Percentiles rank a stretch among this genome's conserved stretches.
Conservation (phyloP, 2,329 filamentous ascomycete genomes). For the Penicillium sp. region DNA sequence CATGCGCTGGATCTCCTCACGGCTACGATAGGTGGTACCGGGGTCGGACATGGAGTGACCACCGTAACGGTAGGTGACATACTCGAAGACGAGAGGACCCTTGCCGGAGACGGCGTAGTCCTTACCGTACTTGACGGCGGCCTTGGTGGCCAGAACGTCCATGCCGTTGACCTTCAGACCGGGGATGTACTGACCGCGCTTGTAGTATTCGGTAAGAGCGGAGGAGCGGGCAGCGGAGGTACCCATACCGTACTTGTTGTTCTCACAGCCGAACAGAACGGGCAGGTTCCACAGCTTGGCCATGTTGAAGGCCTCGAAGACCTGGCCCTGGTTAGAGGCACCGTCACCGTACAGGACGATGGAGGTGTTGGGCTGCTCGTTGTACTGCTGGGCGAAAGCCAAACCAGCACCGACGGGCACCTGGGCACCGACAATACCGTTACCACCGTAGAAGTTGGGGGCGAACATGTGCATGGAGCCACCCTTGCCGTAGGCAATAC, state of each 20-base stretch:
- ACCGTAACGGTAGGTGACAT: conserved; percentile 98
- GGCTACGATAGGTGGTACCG: conserved; percentile 97
- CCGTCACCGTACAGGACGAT: conserved; percentile 96
- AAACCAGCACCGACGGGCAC: conserved; percentile 96
- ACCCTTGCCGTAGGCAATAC: conserved; percentile 98
- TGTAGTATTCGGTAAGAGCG: conserved; percentile 99
- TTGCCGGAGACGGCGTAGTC: conserved; percentile 81
- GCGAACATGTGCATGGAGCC: conserved; percentile 99
- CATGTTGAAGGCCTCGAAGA: conserved; percentile 99
- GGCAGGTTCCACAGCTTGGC: conserved; percentile 98
- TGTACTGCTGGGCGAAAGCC: conserved; percentile 96
- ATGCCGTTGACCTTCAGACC: conserved; percentile 99
- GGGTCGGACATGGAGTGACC: conserved; percentile 99
- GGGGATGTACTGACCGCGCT: conserved; percentile 99
- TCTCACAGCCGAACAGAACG: conserved; percentile 96
- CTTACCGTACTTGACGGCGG: conserved; percentile 91
- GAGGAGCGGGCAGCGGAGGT: conserved; percentile 92
- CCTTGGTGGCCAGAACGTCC: conserved; percentile 98
- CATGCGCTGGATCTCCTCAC: conserved; percentile 99
- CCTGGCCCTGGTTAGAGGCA: conserved; percentile 98
- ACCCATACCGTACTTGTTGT: conserved; percentile 99
- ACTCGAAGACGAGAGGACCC: conserved; percentile 95
- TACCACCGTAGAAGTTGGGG: conserved; percentile 96
- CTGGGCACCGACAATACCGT: conserved; percentile 98
- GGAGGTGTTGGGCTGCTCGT: conserved; percentile 79